These are phyloP conservation scores for Musa schizocarpa DNA, from an alignment of 176 grass and related monocot genomes.

Conservation along the genomic window DNA sequence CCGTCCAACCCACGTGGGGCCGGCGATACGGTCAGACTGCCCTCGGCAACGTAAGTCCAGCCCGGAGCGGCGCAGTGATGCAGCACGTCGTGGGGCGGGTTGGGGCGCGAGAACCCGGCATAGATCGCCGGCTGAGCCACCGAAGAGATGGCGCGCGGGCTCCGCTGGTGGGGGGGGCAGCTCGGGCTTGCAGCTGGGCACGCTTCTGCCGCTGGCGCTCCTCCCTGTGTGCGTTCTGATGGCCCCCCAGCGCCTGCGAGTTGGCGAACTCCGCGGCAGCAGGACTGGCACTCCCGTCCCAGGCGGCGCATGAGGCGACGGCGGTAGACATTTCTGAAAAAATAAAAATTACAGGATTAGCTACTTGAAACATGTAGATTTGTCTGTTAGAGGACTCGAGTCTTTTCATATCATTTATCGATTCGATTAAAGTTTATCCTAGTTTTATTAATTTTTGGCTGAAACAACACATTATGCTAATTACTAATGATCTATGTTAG, in stretches of 20 bases:
- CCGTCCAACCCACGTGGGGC: background rate
- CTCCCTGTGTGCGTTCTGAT: slow-evolving; percentile 62
- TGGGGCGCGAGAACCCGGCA: no score
- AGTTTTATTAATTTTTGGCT: background rate
- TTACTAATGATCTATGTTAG: no score
- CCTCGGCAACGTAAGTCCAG: background rate
- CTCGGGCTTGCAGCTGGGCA: slow-evolving; percentile 17
- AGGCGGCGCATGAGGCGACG: background rate
- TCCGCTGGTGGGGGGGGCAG: no score
- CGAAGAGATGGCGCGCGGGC: no score
- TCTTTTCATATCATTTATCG: background rate
- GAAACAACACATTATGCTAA: background rate
- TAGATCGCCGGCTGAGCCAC: no score
- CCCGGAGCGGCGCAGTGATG: background rate
- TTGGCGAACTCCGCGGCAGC: slow-evolving; percentile 59
- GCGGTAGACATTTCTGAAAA: slow-evolving; percentile 34
- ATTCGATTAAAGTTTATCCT: background rate
- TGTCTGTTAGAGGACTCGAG: background rate
- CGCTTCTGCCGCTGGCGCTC: slow-evolving; percentile 52
- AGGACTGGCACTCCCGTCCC: slow-evolving; percentile 43
- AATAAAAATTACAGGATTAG: slow-evolving; percentile 16
- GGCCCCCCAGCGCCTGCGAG: slow-evolving; percentile 42
- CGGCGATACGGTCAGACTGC: background rate
- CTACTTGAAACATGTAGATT: slow-evolving; percentile 1
- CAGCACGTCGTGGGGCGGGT: background rate